Base-by-base conservation (phyloP, 108 stramenopile genomes). In the Fragilaria radians region DNA sequence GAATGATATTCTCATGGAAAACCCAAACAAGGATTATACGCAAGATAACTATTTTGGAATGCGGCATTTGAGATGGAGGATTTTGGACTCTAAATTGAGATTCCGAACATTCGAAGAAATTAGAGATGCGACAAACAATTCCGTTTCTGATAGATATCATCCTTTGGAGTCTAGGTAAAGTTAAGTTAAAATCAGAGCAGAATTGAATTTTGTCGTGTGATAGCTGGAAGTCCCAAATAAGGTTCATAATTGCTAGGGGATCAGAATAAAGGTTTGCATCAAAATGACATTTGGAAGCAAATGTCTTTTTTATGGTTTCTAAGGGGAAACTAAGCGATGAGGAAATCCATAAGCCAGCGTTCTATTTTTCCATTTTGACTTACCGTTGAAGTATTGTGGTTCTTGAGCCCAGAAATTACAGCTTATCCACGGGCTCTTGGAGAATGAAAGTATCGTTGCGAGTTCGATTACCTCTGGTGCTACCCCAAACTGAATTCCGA, bases 401-500 rank as follows among this genome's bases (percentile, higher is more conserved):
- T 70, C 70, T 23, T 88, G 86, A 47, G 77, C 74, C 52, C 85
- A 52, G 4, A 80, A 81, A 60, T 71, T 82, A 26, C 85, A 66
- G 7, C 91, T 82, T 22, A 74, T 71, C 73, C 82, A 94, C 2
- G 93, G 93, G 14, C 79, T 61, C 45, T 80, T 81, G 0, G 86
- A 76, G 59, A 79, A 80, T 7, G 82, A 79, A 23, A 94, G 65
- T 31, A 82, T 71, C 1, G 83, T 84, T 25, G 89, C 93, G 56
- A 94, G 66, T 62, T 86, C 77, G 62, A 91, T 82, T 5, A 84
- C 82, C 48, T 88, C 93, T 22, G 82, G 71, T 4, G 74, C 81
- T 14, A 89, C 75, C n/a, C 89, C 88, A 61, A 91, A 86, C 67
- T 91, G 89, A 59, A 89, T 88, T 17, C 88, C 88, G 2, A 94